Conservation (phyloP, 2,329 filamentous ascomycete species). For the Colletotrichum sp. region DNA sequence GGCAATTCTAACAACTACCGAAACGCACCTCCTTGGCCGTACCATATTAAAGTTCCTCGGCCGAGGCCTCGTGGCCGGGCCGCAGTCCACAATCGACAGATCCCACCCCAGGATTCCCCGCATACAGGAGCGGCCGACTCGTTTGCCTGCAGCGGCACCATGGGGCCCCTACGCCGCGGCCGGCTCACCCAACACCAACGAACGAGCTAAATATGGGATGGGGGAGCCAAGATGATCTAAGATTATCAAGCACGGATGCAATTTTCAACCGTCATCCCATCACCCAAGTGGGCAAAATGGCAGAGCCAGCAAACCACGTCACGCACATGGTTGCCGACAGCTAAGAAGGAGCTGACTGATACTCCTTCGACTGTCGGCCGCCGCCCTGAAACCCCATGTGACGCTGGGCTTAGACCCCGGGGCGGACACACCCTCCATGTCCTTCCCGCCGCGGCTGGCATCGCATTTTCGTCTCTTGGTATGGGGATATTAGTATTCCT, state of each 20-base stretch:
- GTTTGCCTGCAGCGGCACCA: neutral
- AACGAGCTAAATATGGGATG: neutral
- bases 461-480: neutral
- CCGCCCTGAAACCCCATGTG: neutral
- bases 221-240: neutral
- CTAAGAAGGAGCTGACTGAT: neutral
- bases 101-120: neutral
- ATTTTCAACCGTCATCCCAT: neutral
- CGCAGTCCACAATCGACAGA: neutral
- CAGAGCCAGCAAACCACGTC: neutral
- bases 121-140: neutral
- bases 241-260: neutral
- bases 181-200: too few species aligned
- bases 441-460: neutral
- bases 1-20: neutral
- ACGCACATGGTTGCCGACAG: neutral
- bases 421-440: neutral
- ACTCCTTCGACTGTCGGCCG: neutral
- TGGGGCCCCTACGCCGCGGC: neutral
- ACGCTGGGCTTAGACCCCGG: neutral
- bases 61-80: neutral
- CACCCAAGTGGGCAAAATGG: neutral
- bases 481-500: neutral
- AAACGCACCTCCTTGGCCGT: neutral
- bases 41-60: neutral